Conservation (phyloP, 139 green algal genomes). For the Micromonas commoda region DNA sequence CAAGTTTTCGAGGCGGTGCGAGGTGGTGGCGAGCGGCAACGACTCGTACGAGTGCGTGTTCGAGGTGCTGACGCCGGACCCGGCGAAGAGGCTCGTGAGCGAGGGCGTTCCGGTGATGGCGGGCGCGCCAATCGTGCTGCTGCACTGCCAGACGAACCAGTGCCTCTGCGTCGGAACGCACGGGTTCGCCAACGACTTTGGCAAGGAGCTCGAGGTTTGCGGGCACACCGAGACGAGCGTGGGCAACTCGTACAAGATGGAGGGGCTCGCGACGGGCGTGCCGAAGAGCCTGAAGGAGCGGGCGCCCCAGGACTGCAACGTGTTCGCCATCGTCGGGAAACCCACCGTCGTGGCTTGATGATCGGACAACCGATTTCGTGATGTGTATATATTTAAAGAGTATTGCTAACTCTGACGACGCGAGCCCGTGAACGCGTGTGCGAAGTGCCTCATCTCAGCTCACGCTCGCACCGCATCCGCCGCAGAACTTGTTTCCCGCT, state of each 20-base stretch:
- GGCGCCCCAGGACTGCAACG: not conserved
- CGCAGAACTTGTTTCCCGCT: no score
- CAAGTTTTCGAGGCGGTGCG: conserved; percentile 47
- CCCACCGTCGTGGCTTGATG: no score
- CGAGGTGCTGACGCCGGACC: conserved; percentile 30
- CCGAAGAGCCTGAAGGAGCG: not conserved
- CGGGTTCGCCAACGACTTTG: conserved; percentile 25
- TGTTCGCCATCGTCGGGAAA: not conserved
- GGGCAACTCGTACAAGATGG: not conserved
- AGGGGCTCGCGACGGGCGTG: not conserved
- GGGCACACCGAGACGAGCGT: not conserved
- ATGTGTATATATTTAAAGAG: no score
- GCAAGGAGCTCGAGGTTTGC: conserved; percentile 27
- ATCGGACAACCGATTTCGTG: no score
- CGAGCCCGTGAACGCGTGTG: no score
- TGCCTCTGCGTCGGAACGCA: conserved; percentile 2
- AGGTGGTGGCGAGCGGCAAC: conserved; percentile 44
- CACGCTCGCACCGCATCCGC: no score
- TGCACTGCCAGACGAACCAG: conserved; percentile 40
- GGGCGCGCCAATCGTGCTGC: conserved; percentile 35
- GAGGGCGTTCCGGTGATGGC: conserved; percentile 15
- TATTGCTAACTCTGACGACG: no score
- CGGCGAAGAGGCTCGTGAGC: not conserved
- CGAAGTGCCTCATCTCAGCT: no score
- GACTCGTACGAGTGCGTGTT: conserved; percentile 46